phyloP scores from a whole-genome alignment of 345 rosid genomes.

The Aurinia saxatilis region DNA sequence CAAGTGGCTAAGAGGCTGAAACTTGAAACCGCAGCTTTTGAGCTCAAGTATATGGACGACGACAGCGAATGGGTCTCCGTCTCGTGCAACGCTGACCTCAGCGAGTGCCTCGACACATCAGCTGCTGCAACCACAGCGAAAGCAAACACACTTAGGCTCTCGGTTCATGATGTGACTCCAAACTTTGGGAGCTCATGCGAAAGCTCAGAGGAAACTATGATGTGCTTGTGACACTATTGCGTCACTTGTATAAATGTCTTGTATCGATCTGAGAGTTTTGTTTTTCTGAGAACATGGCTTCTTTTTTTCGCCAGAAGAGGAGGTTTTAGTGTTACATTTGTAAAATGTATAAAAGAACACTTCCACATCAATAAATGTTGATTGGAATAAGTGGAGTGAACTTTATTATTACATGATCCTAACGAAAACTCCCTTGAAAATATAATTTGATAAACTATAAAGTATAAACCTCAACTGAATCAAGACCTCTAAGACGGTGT shows the following conservation, averaged over 20 bases:
- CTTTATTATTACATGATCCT: too few species aligned
- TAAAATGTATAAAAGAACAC: conserved; percentile 22
- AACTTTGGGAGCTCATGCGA: conserved; percentile 87
- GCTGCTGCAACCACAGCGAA: too few species aligned
- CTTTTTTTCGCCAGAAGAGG: not conserved
- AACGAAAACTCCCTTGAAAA: too few species aligned
- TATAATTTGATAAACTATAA: too few species aligned
- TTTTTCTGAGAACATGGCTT: not conserved
- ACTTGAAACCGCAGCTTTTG: conserved; percentile 65
- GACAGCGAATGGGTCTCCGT: conserved; percentile 82
- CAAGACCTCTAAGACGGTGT: too few species aligned
- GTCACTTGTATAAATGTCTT: not conserved
- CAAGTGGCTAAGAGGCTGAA: conserved; percentile 86
- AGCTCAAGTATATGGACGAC: conserved; percentile 75
- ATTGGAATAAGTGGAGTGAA: not conserved
- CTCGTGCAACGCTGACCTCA: conserved; percentile 76
- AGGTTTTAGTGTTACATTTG: conserved; percentile 19
- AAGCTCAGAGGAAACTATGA: conserved; percentile 57
- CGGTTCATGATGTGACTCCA: conserved; percentile 54
- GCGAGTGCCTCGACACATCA: conserved; percentile 70
- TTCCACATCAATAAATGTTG: conserved; percentile 12
- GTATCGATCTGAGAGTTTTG: conserved; percentile 13
- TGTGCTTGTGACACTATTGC: conserved; percentile 21
- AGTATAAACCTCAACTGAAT: too few species aligned
- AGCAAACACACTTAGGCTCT: conserved; percentile 44